Base-by-base conservation (phyloP, 179 eudicot species). In the Patellifolia procumbens region DNA sequence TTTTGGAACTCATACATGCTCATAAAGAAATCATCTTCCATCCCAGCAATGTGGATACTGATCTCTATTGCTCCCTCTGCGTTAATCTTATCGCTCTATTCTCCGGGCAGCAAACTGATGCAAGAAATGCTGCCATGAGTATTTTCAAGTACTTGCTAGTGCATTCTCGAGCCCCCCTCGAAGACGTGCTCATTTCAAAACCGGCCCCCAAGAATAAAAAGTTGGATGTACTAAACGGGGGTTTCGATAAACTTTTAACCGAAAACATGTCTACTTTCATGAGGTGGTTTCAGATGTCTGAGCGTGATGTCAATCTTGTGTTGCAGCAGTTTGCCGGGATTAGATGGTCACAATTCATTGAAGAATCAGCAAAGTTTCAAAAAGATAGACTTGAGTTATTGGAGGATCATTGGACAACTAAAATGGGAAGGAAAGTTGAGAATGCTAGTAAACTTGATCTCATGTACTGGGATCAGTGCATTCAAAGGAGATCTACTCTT, bases 341-440 rank as follows among this genome's bases (percentile, higher is more conserved):
- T 55, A 90, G 84, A 90, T 95, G 99, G 99, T 86, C 82, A 55
- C 89, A 90, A 83, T 95, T 81, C 78, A 90, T 95, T 81, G 83
- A 85, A 69, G 97, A 93, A 46, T 82, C 99, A 31, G 80, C 83
- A 49, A 91, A 88, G 80, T 93, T 90, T 82, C 88, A 87, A 39
- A 88, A 86, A 64, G 92, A 88, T 73, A 80, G 89, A 81, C 83
- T 91, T 26, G 90, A 88, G 78, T 88, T 87, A 39, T 84, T 91
- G 90, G 99, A 93, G 82, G 84, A 88, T 75, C 90, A 88, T 26
- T 92, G 97, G 26, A 87, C 85, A 63, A 80, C 85, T 81, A 97
- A 90, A 78, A 81, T 91, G 76, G 87, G 88, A 52, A 86, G 79
- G 73, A 92, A 85, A 75, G 79, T 85, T 51, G 86, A 83, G 85